Percentiles rank a stretch among this genome's conserved stretches.
phyloP scores from a whole-genome alignment of 495 filamentous ascomycete genomes.

The Penicillium flavigenum region DNA sequence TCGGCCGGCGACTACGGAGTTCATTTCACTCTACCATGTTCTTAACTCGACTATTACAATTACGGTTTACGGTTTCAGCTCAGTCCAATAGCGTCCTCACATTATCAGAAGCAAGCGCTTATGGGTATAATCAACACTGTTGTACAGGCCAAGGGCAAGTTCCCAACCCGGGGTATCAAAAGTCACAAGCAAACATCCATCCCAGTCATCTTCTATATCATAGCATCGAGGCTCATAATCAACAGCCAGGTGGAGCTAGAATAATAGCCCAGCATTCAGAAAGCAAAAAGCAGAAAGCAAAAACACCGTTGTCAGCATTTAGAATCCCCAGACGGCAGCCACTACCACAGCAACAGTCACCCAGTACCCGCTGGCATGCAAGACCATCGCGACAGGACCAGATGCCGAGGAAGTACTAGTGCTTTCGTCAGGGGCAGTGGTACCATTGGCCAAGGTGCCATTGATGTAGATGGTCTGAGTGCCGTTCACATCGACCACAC shows the following conservation, averaged over 20 bases:
- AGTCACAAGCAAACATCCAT: conserved; percentile 5
- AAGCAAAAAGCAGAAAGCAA: not conserved
- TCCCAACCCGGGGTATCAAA: conserved; percentile 13
- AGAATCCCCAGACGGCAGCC: conserved; percentile 47
- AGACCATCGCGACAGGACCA: conserved; percentile 27
- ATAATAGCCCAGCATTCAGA: not conserved
- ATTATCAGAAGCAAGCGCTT: not conserved
- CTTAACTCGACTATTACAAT: not conserved
- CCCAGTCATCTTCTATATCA: conserved; percentile 6
- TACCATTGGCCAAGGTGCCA: conserved; percentile 83
- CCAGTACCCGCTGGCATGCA: conserved; percentile 61
- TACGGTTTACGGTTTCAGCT: not conserved
- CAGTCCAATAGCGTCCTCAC: not conserved
- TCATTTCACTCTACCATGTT: not conserved
- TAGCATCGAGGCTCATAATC: conserved; percentile 6
- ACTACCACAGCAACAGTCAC: conserved; percentile 55
- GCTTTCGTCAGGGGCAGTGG: conserved; percentile 57
- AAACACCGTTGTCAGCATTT: conserved; percentile 10
- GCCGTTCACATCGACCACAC: conserved; percentile 66
- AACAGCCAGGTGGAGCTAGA: conserved; percentile 2
- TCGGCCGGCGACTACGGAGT: not conserved
- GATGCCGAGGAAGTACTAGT: conserved; percentile 27
- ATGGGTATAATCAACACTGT: not conserved
- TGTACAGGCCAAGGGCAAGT: conserved; percentile 7
- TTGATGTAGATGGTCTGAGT: conserved; percentile 76